Base-by-base conservation (phyloP, 257 asterid genomes). In the Solanum lignicaule region DNA sequence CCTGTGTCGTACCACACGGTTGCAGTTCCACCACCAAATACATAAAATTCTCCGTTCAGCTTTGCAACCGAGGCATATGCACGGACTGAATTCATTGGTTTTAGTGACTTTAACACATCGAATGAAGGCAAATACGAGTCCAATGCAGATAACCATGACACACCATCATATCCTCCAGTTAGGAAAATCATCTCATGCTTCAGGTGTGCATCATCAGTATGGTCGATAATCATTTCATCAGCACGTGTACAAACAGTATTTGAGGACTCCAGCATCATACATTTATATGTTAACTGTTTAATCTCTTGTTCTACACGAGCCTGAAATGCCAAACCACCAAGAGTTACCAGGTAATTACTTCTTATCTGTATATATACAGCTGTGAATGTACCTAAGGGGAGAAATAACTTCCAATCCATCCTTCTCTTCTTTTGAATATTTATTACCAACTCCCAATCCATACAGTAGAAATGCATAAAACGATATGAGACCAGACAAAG, bases 111-210 rank as follows among this genome's bases (percentile, higher is more conserved):
- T 72, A 94, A 84, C 86, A 88, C 90, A 90, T 95, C 98, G 46
- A 78, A 79, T 84, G 94, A 90, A 89, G 99, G 98, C 55, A 90
- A 89, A 93, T 93, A 97, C 72, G 94, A 91, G 90, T 92, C 90
- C 88, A 97, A 68, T 76, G 93, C 90, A 76, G 98, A 90, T 88
- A 91, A 92, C 95, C 95, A 95, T 36, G 94, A 87, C 83, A 62
- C 87, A 76, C 99, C 99, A 93, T 97, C 95, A 92, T 89, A 89
- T 88, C 98, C 98, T 73, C 98, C 99, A 82, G 95, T 90, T 48
- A 96, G 86, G 86, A 92, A 88, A 74, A 97, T 94, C 33, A 93
- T 90, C 83, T 95, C 86, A 81, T 87, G 87, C 83, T 91, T 90
- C 69, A 87, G 87, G 83, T 87, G 83, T 83, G 83, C 68, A 84